Evolutionary conservation across 139 green algal genomes (phyloP).

Genomic region (Nannochloris sp.): DNA sequence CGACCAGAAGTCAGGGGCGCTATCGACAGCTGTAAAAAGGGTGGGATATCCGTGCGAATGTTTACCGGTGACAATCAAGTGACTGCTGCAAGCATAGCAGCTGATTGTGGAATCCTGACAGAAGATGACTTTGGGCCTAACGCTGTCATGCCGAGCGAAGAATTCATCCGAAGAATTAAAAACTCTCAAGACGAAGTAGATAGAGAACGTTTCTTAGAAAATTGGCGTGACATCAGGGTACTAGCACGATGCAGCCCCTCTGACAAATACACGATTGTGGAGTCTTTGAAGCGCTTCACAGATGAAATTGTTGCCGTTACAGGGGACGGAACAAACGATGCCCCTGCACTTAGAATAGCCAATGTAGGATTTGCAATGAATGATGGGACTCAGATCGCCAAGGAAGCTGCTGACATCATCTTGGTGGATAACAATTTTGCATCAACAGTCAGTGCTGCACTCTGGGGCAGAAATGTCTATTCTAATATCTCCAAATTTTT

Average conservation of each 20-base stretch:
- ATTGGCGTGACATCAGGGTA: constrained; percentile 73
- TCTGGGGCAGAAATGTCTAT: constrained; percentile 86
- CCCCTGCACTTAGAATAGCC: constrained; percentile 66
- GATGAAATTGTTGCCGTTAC: constrained; percentile 46
- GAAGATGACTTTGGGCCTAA: neutral
- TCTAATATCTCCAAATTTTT: constrained; percentile 74
- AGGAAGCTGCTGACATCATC: constrained; percentile 83
- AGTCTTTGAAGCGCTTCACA: constrained; percentile 10
- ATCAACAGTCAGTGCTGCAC: constrained; percentile 66
- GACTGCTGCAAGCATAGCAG: constrained; percentile 80
- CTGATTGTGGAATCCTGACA: constrained; percentile 71
- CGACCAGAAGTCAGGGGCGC: constrained; percentile 59
- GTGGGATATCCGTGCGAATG: constrained; percentile 92
- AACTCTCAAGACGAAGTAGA: constrained; percentile 48
- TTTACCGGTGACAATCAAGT: constrained; percentile 87
- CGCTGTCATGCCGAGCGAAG: constrained; percentile 49
- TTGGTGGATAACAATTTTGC: constrained; percentile 84
- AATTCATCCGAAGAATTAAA: constrained; percentile 50
- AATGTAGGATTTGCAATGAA: constrained; percentile 86
- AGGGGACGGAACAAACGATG: constrained; percentile 87
- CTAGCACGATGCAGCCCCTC: constrained; percentile 79
- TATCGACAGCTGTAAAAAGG: constrained; percentile 66
- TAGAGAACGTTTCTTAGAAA: constrained; percentile 36
- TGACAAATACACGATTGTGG: constrained; percentile 88
- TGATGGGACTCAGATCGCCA: constrained; percentile 67